Conservation (phyloP, 73 alveolate genomes). For the Diophrys sp. region DNA sequence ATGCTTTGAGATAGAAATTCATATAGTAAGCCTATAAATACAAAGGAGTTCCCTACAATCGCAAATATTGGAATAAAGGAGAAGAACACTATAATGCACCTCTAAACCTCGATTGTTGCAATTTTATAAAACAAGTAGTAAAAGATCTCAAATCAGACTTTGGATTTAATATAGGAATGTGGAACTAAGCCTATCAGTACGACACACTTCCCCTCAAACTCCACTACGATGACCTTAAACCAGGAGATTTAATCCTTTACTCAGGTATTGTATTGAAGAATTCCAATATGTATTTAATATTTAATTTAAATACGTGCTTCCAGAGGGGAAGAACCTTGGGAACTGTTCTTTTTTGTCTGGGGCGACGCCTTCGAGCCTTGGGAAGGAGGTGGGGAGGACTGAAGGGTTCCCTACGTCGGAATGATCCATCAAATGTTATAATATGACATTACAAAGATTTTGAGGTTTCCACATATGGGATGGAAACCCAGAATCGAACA, state of each 20-base stretch:
- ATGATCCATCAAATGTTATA: too few relatives aligned
- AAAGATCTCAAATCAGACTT: conserved; percentile 78
- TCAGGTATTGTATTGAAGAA: too few relatives aligned
- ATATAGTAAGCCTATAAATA: conserved; percentile 78
- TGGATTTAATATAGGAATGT: conserved; percentile 81
- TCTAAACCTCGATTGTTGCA: conserved; percentile 86
- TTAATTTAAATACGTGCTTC: too few relatives aligned
- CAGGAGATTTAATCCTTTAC: conserved; percentile 86
- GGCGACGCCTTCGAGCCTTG: too few relatives aligned
- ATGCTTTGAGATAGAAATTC: conserved; percentile 69
- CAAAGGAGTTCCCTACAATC: conserved; percentile 83
- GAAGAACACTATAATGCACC: conserved; percentile 75
- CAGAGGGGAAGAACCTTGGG: too few relatives aligned
- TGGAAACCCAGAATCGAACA: too few relatives aligned
- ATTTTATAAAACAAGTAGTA: conserved; percentile 74
- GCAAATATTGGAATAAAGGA: conserved; percentile 68
- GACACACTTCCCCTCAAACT: conserved; percentile 83
- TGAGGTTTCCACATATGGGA: too few relatives aligned
- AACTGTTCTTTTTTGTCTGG: too few relatives aligned
- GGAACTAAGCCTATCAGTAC: conserved; percentile 86
- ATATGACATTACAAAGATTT: too few relatives aligned
- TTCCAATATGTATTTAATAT: too few relatives aligned
- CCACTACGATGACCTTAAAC: conserved; percentile 72
- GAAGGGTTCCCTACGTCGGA: too few relatives aligned
- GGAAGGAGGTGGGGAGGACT: too few relatives aligned